Percentiles rank a stretch among this genome's conserved stretches.
Evolutionary conservation across 768 basidiomycete species (phyloP).

Genomic region (Exsudoporus frostii): DNA sequence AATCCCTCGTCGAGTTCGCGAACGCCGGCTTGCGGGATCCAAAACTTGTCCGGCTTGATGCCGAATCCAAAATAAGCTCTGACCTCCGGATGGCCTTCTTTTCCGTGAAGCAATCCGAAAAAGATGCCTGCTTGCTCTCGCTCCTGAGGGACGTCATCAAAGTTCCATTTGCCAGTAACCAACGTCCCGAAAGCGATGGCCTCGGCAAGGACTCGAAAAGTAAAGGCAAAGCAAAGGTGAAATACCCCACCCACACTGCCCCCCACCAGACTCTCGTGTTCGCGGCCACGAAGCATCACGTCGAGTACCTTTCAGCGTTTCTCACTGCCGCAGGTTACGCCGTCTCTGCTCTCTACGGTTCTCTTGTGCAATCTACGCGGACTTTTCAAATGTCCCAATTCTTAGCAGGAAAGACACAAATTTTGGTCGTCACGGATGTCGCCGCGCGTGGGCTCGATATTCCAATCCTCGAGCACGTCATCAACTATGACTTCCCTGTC

Average conservation of each 20-base stretch:
- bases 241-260: constrained; percentile 47
- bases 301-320: constrained; percentile 85
- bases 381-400: constrained; percentile 90
- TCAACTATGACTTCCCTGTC: constrained; percentile 98
- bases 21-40: constrained; percentile 94
- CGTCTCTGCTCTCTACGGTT: constrained; percentile 92
- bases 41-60: constrained; percentile 92
- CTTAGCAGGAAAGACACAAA: constrained; percentile 69
- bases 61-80: constrained; percentile 91
- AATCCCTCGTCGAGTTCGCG: constrained; percentile 96
- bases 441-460: constrained; percentile 99
- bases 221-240: constrained; percentile 51
- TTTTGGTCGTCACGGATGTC: constrained; percentile 96
- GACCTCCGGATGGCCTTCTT: constrained; percentile 96
- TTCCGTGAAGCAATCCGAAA: constrained; percentile 86
- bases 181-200: constrained; percentile 18
- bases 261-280: constrained; percentile 94
- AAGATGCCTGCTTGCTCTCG: constrained; percentile 84
- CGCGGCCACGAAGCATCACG: constrained; percentile 96
- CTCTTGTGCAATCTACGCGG: constrained; percentile 89
- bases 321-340: constrained; percentile 80
- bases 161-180: constrained; percentile 56
- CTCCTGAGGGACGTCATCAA: constrained; percentile 86
- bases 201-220: constrained; percentile 39
- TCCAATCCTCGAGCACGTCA: constrained; percentile 90